Percentiles rank a stretch among this genome's conserved stretches.
Evolutionary conservation across 371 early-diverging fungal genomes (phyloP).

Genomic region (Scutellospora calospora): DNA sequence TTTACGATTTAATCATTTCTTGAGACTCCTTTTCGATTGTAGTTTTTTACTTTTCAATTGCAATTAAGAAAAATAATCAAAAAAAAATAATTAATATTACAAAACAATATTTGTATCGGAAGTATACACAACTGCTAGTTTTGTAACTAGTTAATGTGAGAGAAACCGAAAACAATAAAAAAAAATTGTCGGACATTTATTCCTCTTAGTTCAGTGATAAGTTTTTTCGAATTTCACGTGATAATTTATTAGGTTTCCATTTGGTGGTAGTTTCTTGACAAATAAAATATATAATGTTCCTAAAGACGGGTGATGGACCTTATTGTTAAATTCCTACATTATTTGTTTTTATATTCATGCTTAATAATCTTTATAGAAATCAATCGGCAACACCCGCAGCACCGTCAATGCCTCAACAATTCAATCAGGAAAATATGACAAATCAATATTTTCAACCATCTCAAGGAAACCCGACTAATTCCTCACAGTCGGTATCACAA

Average conservation of each 20-base stretch:
- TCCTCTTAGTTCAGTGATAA: neutral
- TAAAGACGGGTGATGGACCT: neutral
- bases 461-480: neutral
- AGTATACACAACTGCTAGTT: neutral
- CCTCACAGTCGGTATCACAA: neutral
- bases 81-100: neutral
- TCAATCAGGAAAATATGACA: slow-evolving; percentile 14
- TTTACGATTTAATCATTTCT: neutral
- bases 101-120: neutral
- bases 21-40: neutral
- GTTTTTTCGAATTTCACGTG: slow-evolving; percentile 13
- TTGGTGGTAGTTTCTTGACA: neutral
- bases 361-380: neutral
- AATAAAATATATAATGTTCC: neutral
- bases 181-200: neutral
- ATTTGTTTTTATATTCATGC: neutral
- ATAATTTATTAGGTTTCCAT: neutral
- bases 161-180: slow-evolving; percentile 11
- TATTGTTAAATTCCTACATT: slow-evolving; percentile 18
- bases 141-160: slow-evolving; percentile 3
- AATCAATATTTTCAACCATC: neutral
- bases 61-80: neutral
- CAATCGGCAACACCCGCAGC: slow-evolving; percentile 13
- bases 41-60: neutral
- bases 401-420: slow-evolving; percentile 3